Base-by-base conservation (phyloP, 2,329 filamentous ascomycete genomes). In the Chrysosporium queenslandicum region DNA sequence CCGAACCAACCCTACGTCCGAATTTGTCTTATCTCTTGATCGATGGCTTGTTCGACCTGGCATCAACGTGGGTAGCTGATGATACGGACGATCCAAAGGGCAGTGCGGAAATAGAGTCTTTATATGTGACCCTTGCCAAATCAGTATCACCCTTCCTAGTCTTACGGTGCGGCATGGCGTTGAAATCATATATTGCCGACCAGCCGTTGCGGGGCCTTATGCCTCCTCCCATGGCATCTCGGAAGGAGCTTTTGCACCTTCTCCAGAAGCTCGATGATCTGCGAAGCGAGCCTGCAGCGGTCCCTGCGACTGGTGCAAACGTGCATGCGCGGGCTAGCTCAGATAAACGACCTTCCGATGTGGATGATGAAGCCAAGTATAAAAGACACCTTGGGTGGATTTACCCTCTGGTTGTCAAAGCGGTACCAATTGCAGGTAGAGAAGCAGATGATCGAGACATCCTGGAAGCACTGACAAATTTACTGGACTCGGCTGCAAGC, bases 101-200 rank as follows among this genome's bases (percentile, higher is more conserved):
- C 9, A 29, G 56, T 65, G 55, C 39, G 8, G n/a, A 47, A 11
- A 41, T n/a, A 25, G 53, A 41, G 27, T 4, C 11, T 1, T 66
- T 74, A 9, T 73, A 75, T 54, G 67, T 79, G 37, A 75, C 80
- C 11, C 80, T 97, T 14, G 86, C 91, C 0, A 78, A 82, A 63
- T 85, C 85, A 2, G 80, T 84, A 0, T 84, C 87, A 0, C 88
- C 88, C 0, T 91, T 87, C 61, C 76, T 97, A 2, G 84, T 97
- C 41, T 73, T 95, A 1, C 82, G 92, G 2, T 82, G 86, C 11
- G 88, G 86, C 0, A 74, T 95, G 14, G 83, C 87, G 0, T 71
- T 97, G n/a, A 83, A 87, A 52, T 77, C 83, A 0, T 97, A 94
- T 64, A 83, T 94, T 42, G 86, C 89, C 3, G 92, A 98, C 66